Evolutionary conservation across 2,329 filamentous ascomycete species (phyloP), one percentile per base, ranked within the genome.

Genomic region (Pezicula neosporulosa): DNA sequence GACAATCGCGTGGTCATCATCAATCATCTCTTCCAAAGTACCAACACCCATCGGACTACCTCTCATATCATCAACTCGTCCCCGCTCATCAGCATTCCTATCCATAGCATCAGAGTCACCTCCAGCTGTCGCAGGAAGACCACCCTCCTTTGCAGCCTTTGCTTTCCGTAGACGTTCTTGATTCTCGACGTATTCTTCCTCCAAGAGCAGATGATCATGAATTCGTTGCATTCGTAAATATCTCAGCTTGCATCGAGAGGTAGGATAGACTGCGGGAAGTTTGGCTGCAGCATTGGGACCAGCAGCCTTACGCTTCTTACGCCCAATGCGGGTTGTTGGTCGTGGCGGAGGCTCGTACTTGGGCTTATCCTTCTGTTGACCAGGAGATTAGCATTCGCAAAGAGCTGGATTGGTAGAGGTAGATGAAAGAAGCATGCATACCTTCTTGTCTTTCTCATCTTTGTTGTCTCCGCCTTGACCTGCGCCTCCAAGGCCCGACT

Each of bases 171-270:
- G 78, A 43, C 90, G 89, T 74, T 99, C 94, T 74, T 99, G 94
- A 71, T 99, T 99, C 78, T 97, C 93, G 56, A 99, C 94, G 61
- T 96, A 99, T 73, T 99, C 94, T 70, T 99, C 94, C 71, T 99
- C 94, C 28, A 99, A 83, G 56, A 99, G 78, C 55, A 99, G 80
- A 68, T 99, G 94, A 69, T 99, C 94, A 77, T 99, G 95, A 64
- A 97, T 91, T 66, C 94, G 87, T 76, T 99, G 94, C 94, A 99
- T 97, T 64, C 94, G 90, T 54, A 99, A 83, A 58, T 97, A 90
- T 63, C 93, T 86, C 62, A 99, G 82, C 78, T 99, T 99, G 82
- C 94, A 99, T 78, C 94, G 86, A 63, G 93, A 94, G 47, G 92
- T 97, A 51, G 94, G 94, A 70, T 90, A 97, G 69, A 99, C 86